Evolutionary conservation across 306 rosid species (phyloP).

Genomic region (Prunus salicina): DNA sequence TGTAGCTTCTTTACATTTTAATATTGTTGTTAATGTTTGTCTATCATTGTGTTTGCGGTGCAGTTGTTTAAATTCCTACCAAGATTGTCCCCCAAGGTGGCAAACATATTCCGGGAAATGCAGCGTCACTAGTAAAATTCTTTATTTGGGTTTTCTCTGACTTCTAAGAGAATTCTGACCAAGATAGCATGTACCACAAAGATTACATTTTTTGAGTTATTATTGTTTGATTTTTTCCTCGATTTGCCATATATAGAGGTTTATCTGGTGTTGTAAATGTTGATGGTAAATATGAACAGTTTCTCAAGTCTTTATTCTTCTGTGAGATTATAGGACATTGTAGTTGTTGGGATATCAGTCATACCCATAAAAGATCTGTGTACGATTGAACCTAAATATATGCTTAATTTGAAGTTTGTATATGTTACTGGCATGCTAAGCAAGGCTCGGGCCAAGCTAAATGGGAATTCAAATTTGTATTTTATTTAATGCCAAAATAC

Average conservation of each 20-base stretch:
- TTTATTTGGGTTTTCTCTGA: not conserved
- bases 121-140: conserved; percentile 62
- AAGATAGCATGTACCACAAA: not conserved
- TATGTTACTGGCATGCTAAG: not conserved
- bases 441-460: not conserved
- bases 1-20: not conserved
- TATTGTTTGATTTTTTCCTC: not conserved
- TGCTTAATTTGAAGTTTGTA: too few species aligned
- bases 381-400: not conserved
- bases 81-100: conserved; percentile 76
- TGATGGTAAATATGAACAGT: not conserved
- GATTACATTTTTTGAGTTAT: not conserved
- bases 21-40: not conserved
- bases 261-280: not conserved
- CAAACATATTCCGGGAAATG: conserved; percentile 73
- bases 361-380: not conserved
- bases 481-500: too few species aligned
- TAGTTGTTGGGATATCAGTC: not conserved
- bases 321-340: not conserved
- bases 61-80: conserved; percentile 93
- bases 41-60: conserved; percentile 15
- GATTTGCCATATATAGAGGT: not conserved
- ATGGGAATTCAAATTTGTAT: not conserved
- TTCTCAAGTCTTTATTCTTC: not conserved
- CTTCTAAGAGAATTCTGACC: not conserved